Conservation (phyloP, 805 yeast species). For the Candida chauliodis region DNA sequence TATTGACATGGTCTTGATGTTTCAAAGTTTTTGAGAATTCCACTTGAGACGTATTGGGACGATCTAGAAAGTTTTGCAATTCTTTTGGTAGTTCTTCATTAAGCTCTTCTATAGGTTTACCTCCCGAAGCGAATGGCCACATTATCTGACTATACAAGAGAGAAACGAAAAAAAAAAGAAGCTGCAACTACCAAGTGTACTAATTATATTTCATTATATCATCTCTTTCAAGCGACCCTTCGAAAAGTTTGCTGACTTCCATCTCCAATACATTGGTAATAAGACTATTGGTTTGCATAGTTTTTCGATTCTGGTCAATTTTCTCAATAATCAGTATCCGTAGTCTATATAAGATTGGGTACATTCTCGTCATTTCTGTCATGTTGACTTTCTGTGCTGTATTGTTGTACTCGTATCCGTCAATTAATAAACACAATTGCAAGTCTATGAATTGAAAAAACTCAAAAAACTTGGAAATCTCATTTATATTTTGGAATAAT, state of each 20-base stretch:
- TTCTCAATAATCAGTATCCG: constrained; percentile 27
- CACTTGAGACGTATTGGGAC: constrained; percentile 5
- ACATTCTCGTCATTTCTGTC: constrained; percentile 32
- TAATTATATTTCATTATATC: neutral
- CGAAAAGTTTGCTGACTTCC: constrained; percentile 36
- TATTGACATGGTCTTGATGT: neutral
- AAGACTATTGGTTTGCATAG: neutral
- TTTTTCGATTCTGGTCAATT: constrained; percentile 17
- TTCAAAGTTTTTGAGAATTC: neutral
- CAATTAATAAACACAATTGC: constrained; percentile 27
- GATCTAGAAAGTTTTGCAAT: constrained; percentile 30
- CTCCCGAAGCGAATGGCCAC: constrained; percentile 29
- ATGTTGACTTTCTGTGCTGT: constrained; percentile 15
- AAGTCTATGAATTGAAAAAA: constrained; percentile 31
- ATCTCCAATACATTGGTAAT: constrained; percentile 25
- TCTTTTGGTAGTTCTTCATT: constrained; percentile 32
- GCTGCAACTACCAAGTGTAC: neutral
- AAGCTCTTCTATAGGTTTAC: constrained; percentile 23
- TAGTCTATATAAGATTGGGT: constrained; percentile 30
- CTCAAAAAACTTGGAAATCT: constrained; percentile 18
- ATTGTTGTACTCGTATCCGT: constrained; percentile 21
- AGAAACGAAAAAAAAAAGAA: neutral
- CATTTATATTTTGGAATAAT: constrained; percentile 14
- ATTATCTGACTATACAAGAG: too few relatives aligned
- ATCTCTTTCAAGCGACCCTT: constrained; percentile 34